Evolutionary conservation across 2,329 filamentous ascomycete species (phyloP).

Genomic region (Chaetomium strumarium): DNA sequence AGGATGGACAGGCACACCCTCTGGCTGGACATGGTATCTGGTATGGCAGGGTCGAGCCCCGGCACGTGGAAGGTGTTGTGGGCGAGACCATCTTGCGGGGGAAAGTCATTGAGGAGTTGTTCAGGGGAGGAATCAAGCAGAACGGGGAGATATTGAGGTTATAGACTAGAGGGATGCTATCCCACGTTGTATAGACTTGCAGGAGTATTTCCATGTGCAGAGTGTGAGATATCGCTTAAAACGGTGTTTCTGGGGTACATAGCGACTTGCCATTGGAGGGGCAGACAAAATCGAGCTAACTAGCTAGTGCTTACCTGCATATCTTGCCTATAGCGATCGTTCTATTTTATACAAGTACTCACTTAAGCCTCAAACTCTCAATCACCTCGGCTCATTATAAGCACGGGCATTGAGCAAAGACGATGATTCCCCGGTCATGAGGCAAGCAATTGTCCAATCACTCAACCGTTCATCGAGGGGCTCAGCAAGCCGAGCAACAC

Average conservation of each 20-base stretch:
- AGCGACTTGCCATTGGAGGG: too few relatives aligned
- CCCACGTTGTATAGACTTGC: too few relatives aligned
- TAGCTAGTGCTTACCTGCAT: too few relatives aligned
- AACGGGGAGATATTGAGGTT: slow-evolving; percentile 48
- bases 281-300: too few relatives aligned
- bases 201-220: too few relatives aligned
- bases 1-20: slow-evolving; percentile 43
- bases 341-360: too few relatives aligned
- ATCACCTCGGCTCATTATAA: not conserved
- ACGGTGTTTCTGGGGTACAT: too few relatives aligned
- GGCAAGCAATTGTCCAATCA: not conserved
- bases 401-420: not conserved
- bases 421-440: not conserved
- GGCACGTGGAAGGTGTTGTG: slow-evolving; percentile 70
- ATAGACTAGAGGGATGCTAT: slow-evolving; percentile 24
- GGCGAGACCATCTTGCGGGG: slow-evolving; percentile 63
- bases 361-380: too few relatives aligned
- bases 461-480: not conserved
- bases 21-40: slow-evolving; percentile 69
- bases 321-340: too few relatives aligned
- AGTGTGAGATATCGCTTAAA: too few relatives aligned
- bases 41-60: slow-evolving; percentile 74
- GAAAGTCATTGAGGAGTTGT: slow-evolving; percentile 62
- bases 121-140: slow-evolving; percentile 61
- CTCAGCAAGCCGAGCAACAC: not conserved